Evolutionary conservation across 805 yeast genomes (phyloP).

Genomic region (Lipomyces orientalis): DNA sequence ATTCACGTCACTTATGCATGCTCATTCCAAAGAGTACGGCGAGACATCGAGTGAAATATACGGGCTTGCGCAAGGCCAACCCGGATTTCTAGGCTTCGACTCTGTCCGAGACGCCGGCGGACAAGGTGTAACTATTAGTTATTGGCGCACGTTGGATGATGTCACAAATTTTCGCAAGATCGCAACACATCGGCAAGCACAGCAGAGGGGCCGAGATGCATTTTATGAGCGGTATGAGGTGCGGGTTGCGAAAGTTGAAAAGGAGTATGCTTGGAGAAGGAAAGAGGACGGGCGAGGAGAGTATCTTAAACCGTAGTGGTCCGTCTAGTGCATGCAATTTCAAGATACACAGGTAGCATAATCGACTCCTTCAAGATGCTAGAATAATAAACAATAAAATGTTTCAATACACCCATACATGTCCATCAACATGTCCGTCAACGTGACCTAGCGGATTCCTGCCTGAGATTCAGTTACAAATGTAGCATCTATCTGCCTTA

Average conservation of each 20-base stretch:
- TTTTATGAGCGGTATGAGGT: conserved; percentile 13
- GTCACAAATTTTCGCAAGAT: background rate
- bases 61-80: conserved; percentile 10
- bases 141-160: conserved; percentile 19
- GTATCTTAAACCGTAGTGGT: background rate
- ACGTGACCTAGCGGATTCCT: background rate
- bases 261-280: conserved; percentile 6
- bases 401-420: background rate
- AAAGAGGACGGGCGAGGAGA: background rate
- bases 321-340: background rate
- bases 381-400: background rate
- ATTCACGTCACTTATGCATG: conserved; percentile 9
- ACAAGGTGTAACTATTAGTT: conserved; percentile 16
- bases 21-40: background rate
- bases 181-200: conserved; percentile 8
- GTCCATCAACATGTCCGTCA: background rate
- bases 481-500: conserved; percentile 91
- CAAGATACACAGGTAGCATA: background rate
- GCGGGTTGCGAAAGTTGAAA: conserved; percentile 7
- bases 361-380: background rate
- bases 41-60: conserved; percentile 4
- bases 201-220: conserved; percentile 5
- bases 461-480: conserved; percentile 40
- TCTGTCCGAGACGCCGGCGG: conserved; percentile 11
- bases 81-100: conserved; percentile 13